Evolutionary conservation across 306 rosid genomes (phyloP).

Genomic region (Cucurbita maxima): DNA sequence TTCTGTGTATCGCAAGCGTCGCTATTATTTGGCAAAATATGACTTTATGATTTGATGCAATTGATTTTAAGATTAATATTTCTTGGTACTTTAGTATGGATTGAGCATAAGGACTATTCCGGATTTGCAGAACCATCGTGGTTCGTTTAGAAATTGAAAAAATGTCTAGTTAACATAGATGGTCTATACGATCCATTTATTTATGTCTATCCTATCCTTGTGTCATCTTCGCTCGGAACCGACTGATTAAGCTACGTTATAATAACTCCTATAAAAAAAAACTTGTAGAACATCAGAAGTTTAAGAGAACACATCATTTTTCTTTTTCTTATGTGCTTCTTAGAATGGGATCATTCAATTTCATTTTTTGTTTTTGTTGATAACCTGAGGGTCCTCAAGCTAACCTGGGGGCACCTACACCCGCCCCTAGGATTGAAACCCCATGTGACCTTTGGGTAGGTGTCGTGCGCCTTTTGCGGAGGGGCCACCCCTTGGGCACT

Average conservation of each 20-base stretch:
- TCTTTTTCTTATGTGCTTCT: not conserved
- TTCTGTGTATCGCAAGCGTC: not conserved
- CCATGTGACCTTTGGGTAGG: not conserved
- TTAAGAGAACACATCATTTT: not conserved
- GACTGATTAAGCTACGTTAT: not conserved
- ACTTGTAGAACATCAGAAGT: not conserved
- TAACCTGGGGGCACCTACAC: not conserved
- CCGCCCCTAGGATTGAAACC: too few species aligned
- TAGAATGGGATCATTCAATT: not conserved
- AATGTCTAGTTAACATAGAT: not conserved
- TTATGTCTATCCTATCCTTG: not conserved
- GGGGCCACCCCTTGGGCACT: not conserved
- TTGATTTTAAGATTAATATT: not conserved
- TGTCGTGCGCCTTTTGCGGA: not conserved
- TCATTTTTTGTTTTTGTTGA: not conserved
- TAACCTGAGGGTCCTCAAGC: not conserved
- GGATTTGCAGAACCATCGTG: not conserved
- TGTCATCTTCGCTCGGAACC: not conserved
- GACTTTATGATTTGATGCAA: not conserved
- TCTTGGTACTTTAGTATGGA: not conserved
- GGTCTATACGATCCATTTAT: not conserved
- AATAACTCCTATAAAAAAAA: not conserved
- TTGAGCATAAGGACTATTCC: not conserved
- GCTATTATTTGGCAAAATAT: not conserved
- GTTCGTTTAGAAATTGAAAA: not conserved